Evolutionary conservation across 148 eudicot species (phyloP), one percentile per base, ranked within the genome.

Genomic region (Silene conica): DNA sequence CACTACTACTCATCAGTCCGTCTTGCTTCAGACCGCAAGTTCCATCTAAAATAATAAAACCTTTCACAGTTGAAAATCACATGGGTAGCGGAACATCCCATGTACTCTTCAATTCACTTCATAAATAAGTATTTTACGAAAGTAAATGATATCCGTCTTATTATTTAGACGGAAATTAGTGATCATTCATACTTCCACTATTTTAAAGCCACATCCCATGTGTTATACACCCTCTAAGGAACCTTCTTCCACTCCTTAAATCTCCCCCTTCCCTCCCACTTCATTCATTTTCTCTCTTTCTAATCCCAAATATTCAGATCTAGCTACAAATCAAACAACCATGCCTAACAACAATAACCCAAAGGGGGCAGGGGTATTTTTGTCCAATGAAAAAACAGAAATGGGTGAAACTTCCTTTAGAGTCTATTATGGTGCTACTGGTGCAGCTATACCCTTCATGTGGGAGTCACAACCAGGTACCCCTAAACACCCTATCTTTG

Each of bases 401-500:
- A 23, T 9, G 22, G 82, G 76, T 21, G 83, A 80, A 22, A n/a
- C 74, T 12, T 80, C 83, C 14, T 77, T 67, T 78, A 73, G 78
- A 55, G 78, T 81, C 0, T 84, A 84, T 38, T 82, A 82, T 59
- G 82, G 82, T 1, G 77, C 78, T 18, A 76, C 54, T 19, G 84
- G 80, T 23, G 78, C 80, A 38, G 28, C 82, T 0, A 62, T 84
- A n/a, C 87, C 87, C 60, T 84, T 84, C 70, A 60, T 71, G 63
- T 84, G 87, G 87, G 87, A 84, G 63, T 84, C 84, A 3, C 81
- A 70, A 25, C 87, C 87, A 81, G 87, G 87, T 70, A 84, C 87
- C 7, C 87, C 87, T 64, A 84, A 84, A 74, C 84, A 84, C 55
- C 77, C 76, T 38, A 72, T 67, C 5, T 80, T 76, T 48, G 11